Evolutionary conservation across 495 filamentous ascomycete genomes (phyloP), one percentile per base, ranked within the genome.

Genomic region (Cercophora sp.): DNA sequence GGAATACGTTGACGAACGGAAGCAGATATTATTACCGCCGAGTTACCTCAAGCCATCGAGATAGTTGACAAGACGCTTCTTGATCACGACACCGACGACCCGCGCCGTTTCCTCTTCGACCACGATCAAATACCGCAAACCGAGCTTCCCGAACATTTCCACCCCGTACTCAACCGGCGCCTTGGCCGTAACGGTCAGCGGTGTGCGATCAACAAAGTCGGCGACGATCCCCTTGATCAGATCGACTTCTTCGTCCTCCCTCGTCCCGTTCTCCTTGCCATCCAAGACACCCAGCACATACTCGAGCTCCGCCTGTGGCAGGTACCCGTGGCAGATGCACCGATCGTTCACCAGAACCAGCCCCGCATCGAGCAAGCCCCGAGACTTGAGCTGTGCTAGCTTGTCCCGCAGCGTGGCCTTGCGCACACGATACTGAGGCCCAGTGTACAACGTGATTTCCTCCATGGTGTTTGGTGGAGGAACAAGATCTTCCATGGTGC

Each of bases 131-230:
- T 80, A 65, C 51, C 78, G 61, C 55, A 82, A 46, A 0, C 79
- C 79, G 37, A 82, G 55, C 58, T 76, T 79, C 11, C 73, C 74
- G 70, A 82, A 82, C 71, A 81, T 75, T 67, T 81, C 78, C 19
- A 79, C 73, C 8, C 70, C 73, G 63, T 79, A 79, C 61, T 82
- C 79, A 60, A 81, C 65, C 27, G 79, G 79, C 37, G 79, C 75
- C 45, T 74, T 72, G 1, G 67, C 74, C 51, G 66, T 73, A 4
- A 82, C 62, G 3, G 63, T 73, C 44, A 81, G 41, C 19, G 78
- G 78, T 16, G 77, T 81, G 9, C 75, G 65, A 57, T 82, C 79
- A 9, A 81, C 71, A 56, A 82, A 79, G 3, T 60, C 62, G 6
- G 63, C 62, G 9, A 82, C 47, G 1, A 68, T 49, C 13, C 63